phyloP scores from a whole-genome alignment of 2,329 filamentous ascomycete genomes.

The Exutisphaerella laricina region DNA sequence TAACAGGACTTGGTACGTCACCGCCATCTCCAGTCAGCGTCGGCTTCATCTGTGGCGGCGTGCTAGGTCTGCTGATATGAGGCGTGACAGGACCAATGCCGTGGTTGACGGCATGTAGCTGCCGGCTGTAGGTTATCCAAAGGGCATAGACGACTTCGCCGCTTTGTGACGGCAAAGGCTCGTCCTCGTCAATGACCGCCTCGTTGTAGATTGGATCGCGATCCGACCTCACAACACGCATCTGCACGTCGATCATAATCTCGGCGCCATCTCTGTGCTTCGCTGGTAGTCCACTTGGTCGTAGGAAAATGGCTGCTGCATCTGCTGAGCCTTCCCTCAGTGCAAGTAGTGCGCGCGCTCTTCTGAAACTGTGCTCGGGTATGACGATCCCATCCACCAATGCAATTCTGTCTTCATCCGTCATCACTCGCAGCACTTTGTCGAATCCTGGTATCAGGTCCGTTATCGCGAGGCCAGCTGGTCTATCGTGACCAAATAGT shows the following conservation, averaged over 20 bases:
- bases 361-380: constrained; percentile 90
- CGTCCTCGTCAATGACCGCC: constrained; percentile 60
- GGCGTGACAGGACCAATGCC: constrained; percentile 59
- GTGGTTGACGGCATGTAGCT: constrained; percentile 71
- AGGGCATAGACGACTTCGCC: constrained; percentile 87
- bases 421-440: constrained; percentile 71
- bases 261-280: constrained; percentile 86
- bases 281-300: constrained; percentile 77
- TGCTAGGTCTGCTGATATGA: constrained; percentile 57
- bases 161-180: constrained; percentile 48
- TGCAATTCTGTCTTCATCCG: constrained; percentile 76
- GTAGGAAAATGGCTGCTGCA: constrained; percentile 68
- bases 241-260: constrained; percentile 90
- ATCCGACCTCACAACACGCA: constrained; percentile 91
- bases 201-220: constrained; percentile 56
- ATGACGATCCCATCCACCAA: constrained; percentile 93
- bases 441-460: constrained; percentile 84
- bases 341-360: constrained; percentile 76
- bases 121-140: constrained; percentile 95
- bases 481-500: constrained; percentile 80
- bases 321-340: constrained; percentile 78
- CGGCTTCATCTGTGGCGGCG: constrained; percentile 63
- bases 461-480: constrained; percentile 73
- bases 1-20: constrained; percentile 27
- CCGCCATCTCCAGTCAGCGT: constrained; percentile 17